Evolutionary conservation across 257 asterid species (phyloP).

Genomic region (Solanum tacnaense): DNA sequence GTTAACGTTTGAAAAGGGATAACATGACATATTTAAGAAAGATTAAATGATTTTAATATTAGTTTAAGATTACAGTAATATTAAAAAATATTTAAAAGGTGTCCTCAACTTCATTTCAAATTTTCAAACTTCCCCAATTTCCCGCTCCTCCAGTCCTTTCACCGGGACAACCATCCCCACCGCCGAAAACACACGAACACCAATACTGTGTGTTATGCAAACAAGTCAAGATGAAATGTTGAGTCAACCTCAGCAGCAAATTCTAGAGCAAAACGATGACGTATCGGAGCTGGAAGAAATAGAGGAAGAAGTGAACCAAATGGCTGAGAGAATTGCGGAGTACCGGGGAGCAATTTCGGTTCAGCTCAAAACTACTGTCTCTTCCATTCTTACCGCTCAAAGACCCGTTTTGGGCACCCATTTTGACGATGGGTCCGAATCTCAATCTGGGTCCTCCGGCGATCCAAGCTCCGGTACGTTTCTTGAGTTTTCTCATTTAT

Average conservation of each 20-base stretch:
- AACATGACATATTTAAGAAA: too few species aligned
- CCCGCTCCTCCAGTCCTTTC: neutral
- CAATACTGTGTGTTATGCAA: neutral
- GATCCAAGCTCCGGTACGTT: conserved; percentile 21
- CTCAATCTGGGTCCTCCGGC: conserved; percentile 13
- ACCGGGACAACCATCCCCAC: neutral
- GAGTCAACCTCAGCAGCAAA: conserved; percentile 1
- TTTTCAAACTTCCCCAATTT: neutral
- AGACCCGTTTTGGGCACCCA: conserved; percentile 24
- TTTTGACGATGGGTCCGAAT: conserved; percentile 14
- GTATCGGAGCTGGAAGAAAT: conserved; percentile 19
- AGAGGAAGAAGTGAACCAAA: conserved; percentile 38
- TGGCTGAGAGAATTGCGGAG: conserved; percentile 39
- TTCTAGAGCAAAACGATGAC: conserved; percentile 16
- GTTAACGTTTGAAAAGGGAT: too few species aligned
- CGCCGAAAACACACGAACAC: neutral
- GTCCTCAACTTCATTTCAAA: neutral
- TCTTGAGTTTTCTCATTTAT: neutral
- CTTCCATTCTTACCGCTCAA: conserved; percentile 44
- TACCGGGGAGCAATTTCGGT: conserved; percentile 42
- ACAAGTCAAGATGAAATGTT: neutral
- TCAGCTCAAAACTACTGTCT: conserved; percentile 37
- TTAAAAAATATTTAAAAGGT: neutral
- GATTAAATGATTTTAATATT: too few species aligned
- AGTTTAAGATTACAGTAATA: neutral